phyloP scores from a whole-genome alignment of 2,329 filamentous ascomycete species.

The Rutstroemia sp. region DNA sequence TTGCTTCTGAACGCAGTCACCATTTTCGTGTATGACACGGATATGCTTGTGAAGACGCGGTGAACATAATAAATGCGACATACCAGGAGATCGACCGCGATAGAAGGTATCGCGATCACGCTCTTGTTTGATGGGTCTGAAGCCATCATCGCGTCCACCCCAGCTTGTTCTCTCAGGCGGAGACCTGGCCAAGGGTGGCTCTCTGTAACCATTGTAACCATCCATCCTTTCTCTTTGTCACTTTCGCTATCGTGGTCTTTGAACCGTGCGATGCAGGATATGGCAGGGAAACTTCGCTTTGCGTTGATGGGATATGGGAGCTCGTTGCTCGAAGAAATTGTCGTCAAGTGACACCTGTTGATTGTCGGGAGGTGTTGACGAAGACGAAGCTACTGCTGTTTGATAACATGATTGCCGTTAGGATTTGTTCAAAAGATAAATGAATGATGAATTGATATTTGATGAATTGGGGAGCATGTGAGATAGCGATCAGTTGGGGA shows the following conservation, averaged over 20 bases:
- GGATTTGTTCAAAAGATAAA: slow-evolving; percentile 25
- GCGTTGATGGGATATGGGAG: slow-evolving; percentile 15
- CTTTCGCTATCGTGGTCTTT: slow-evolving; percentile 3
- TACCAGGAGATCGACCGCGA: slow-evolving; percentile 64
- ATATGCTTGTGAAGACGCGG: background rate
- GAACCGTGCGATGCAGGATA: background rate
- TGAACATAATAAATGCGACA: slow-evolving; percentile 29
- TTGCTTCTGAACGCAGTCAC: too few species aligned
- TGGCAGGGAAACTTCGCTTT: slow-evolving; percentile 13
- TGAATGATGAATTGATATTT: slow-evolving; percentile 14
- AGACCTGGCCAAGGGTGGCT: slow-evolving; percentile 27
- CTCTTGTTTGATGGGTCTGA: slow-evolving; percentile 18
- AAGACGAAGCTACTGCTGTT: slow-evolving; percentile 29
- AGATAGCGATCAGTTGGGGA: slow-evolving; percentile 10
- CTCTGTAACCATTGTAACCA: slow-evolving; percentile 25
- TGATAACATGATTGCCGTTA: slow-evolving; percentile 33
- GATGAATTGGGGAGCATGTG: slow-evolving; percentile 6
- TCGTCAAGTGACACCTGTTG: slow-evolving; percentile 28
- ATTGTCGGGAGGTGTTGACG: slow-evolving; percentile 19
- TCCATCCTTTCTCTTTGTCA: background rate
- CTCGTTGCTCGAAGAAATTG: slow-evolving; percentile 17
- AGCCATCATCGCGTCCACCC: slow-evolving; percentile 25
- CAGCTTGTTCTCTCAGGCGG: slow-evolving; percentile 29
- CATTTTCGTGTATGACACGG: background rate
- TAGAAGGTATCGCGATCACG: slow-evolving; percentile 55